Evolutionary conservation across 2,329 filamentous ascomycete species (phyloP).

Genomic region (Trichoderma harzianum): DNA sequence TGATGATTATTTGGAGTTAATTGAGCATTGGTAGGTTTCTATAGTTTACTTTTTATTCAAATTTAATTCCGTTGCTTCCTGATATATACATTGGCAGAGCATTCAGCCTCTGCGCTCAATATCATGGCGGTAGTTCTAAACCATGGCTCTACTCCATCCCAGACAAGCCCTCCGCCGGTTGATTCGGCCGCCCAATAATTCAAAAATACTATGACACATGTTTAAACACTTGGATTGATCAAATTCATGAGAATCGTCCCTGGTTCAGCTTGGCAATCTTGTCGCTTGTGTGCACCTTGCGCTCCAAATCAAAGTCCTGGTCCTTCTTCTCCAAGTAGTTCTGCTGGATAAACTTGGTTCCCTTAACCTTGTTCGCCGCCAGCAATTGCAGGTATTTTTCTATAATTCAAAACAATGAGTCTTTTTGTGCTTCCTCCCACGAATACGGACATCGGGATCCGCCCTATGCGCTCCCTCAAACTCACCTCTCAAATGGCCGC

Average conservation of each 20-base stretch:
- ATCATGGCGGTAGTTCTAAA: constrained; percentile 11
- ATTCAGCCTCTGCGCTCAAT: constrained; percentile 24
- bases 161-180: not conserved
- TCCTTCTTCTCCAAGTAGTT: constrained; percentile 63
- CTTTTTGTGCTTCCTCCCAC: not conserved
- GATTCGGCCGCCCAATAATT: not conserved
- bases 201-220: not conserved
- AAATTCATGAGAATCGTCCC: constrained; percentile 31
- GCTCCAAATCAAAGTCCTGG: constrained; percentile 36
- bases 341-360: constrained; percentile 75
- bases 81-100: constrained; percentile 36
- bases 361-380: constrained; percentile 72
- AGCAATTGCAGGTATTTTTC: constrained; percentile 77
- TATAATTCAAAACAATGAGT: constrained; percentile 34
- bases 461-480: constrained; percentile 20
- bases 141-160: constrained; percentile 9
- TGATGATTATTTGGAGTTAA: not conserved
- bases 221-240: not conserved
- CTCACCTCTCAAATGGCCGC: constrained; percentile 76
- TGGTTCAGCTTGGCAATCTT: constrained; percentile 39
- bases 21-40: not conserved
- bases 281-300: constrained; percentile 40
- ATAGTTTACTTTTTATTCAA: constrained; percentile 16
- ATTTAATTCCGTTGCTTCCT: constrained; percentile 28
- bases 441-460: not conserved